Evolutionary conservation across 129 eudicot species (phyloP).

Genomic region (Flaveria brownii): DNA sequence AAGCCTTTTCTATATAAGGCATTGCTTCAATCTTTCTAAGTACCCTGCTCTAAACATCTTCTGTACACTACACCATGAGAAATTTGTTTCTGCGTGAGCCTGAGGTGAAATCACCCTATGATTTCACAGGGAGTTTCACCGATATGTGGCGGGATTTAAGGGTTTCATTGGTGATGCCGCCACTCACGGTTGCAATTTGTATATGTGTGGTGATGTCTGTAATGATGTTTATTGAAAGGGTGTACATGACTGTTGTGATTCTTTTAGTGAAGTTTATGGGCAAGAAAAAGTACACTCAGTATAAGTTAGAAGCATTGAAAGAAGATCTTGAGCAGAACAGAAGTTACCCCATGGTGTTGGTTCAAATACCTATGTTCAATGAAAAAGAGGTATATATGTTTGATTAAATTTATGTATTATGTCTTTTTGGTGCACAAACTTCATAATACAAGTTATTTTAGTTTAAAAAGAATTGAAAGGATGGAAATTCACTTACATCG

Average conservation of each 20-base stretch:
- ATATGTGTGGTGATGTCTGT: slow-evolving; percentile 65
- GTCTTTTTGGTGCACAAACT: slow-evolving; percentile 23
- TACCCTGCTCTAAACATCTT: slow-evolving; percentile 16
- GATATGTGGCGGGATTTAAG: slow-evolving; percentile 52
- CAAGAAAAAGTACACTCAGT: slow-evolving; percentile 70
- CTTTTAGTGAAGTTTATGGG: slow-evolving; percentile 49
- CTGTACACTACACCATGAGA: slow-evolving; percentile 48
- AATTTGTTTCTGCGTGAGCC: slow-evolving; percentile 41
- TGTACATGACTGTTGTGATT: slow-evolving; percentile 75
- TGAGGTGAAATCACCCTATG: slow-evolving; percentile 34
- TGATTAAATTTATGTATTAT: slow-evolving; percentile 5
- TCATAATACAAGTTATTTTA: not conserved
- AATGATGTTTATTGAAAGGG: slow-evolving; percentile 72
- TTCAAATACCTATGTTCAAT: slow-evolving; percentile 86
- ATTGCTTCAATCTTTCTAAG: slow-evolving; percentile 21
- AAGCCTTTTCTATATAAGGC: slow-evolving; percentile 45
- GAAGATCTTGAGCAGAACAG: slow-evolving; percentile 67
- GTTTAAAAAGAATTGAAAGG: no score
- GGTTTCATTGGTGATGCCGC: slow-evolving; percentile 53
- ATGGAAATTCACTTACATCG: no score
- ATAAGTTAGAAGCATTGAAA: slow-evolving; percentile 57
- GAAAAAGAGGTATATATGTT: slow-evolving; percentile 73
- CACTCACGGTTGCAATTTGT: slow-evolving; percentile 53
- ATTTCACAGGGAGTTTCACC: slow-evolving; percentile 40
- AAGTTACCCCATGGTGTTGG: slow-evolving; percentile 66